Conservation (phyloP, 768 basidiomycete genomes). For the Filobasidium wieringae region DNA sequence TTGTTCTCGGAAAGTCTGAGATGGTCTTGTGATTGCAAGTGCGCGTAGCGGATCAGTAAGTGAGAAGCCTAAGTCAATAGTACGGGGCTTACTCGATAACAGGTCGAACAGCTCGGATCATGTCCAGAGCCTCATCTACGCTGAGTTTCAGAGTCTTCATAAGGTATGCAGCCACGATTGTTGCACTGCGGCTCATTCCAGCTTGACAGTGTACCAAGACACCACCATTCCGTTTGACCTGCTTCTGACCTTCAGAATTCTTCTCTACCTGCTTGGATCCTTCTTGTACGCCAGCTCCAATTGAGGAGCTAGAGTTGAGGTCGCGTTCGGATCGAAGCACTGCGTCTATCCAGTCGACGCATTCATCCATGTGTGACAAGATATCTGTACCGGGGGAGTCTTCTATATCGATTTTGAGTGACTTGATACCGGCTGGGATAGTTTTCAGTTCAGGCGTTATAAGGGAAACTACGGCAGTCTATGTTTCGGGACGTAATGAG, state of each 20-base stretch:
- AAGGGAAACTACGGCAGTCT: conserved; percentile 73
- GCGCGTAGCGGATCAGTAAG: background rate
- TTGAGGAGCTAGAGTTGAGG: background rate
- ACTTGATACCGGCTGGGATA: conserved; percentile 22
- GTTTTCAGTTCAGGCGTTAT: conserved; percentile 65
- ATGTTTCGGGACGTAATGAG: background rate
- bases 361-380: conserved; percentile 61
- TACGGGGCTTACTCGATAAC: conserved; percentile 51
- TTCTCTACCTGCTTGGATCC: conserved; percentile 49
- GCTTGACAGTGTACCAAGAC: conserved; percentile 85
- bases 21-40: conserved; percentile 52
- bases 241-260: conserved; percentile 62
- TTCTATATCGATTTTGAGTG: conserved; percentile 34
- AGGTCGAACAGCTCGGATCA: conserved; percentile 58
- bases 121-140: conserved; percentile 52
- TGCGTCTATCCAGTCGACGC: conserved; percentile 69
- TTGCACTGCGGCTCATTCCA: conserved; percentile 78
- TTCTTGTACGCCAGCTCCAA: background rate
- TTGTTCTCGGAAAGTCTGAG: conserved; percentile 67
- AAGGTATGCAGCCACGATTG: conserved; percentile 75
- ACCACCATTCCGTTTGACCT: conserved; percentile 59
- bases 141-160: conserved; percentile 60
- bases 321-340: conserved; percentile 47
- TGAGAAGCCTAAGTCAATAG: background rate
- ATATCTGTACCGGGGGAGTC: conserved; percentile 54